These are phyloP conservation scores for Cajanus cajan DNA, from an alignment of 306 rosid genomes.

Conservation along the genomic window DNA sequence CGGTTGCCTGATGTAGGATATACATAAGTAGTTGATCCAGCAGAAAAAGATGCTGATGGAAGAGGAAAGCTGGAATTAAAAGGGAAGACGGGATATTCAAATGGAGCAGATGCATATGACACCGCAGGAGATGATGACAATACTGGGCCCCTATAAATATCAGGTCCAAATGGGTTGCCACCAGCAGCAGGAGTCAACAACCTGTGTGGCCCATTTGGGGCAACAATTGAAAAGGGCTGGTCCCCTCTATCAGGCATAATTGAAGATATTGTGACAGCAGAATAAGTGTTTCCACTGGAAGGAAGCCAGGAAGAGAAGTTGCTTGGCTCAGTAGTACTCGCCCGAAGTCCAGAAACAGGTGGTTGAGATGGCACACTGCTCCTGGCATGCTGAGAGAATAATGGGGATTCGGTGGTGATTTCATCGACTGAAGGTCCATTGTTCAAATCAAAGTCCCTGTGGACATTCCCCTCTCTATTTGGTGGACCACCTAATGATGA, in stretches of 20 bases:
- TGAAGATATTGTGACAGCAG: constrained; percentile 62
- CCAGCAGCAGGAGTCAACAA: constrained; percentile 51
- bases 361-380: constrained; percentile 47
- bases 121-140: constrained; percentile 61
- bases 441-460: constrained; percentile 72
- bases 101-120: constrained; percentile 52
- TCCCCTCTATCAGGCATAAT: constrained; percentile 61
- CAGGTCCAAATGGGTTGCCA: constrained; percentile 52
- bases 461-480: constrained; percentile 35
- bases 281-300: constrained; percentile 52
- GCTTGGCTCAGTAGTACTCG: constrained; percentile 56
- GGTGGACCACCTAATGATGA: constrained; percentile 34
- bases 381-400: constrained; percentile 41
- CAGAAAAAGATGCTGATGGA: constrained; percentile 52
- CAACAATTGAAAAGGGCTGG: constrained; percentile 53
- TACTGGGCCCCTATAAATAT: constrained; percentile 55
- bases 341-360: constrained; percentile 50
- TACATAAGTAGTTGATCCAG: constrained; percentile 47
- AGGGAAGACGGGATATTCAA: constrained; percentile 61
- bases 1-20: constrained; percentile 64
- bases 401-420: constrained; percentile 37
- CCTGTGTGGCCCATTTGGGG: constrained; percentile 62
- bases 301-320: constrained; percentile 63
- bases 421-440: constrained; percentile 61
- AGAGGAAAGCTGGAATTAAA: constrained; percentile 60